A percentile compares a stretch with the other conserved stretches of the same genome.
These are phyloP conservation scores for Spinellus fusiger DNA, from an alignment of 192 early-diverging fungal genomes.

Conservation along the genomic window DNA sequence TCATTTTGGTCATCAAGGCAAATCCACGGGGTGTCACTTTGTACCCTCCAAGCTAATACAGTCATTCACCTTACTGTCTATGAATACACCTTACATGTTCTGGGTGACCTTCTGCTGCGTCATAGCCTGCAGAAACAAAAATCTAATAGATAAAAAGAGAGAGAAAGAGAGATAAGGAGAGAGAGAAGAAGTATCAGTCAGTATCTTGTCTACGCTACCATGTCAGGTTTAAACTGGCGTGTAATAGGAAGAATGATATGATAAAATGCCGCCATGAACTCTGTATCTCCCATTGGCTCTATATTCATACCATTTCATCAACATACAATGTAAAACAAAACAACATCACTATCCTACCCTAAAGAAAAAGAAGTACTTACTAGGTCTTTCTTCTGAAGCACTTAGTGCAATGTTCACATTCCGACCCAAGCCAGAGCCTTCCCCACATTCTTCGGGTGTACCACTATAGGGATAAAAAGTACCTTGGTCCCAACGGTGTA, in stretches of 20 bases:
- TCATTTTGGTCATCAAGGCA: slow-evolving; percentile 59
- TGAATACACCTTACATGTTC: slow-evolving; percentile 35
- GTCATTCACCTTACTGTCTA: neutral
- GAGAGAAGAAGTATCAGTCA: neutral
- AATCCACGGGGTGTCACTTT: slow-evolving; percentile 60
- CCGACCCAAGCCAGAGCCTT: slow-evolving; percentile 42
- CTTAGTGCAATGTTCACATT: slow-evolving; percentile 49
- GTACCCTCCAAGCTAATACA: slow-evolving; percentile 55
- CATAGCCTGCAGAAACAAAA: slow-evolving; percentile 72
- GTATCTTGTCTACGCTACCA: slow-evolving; percentile 38
- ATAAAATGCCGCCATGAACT: slow-evolving; percentile 67
- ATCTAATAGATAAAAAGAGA: slow-evolving; percentile 10
- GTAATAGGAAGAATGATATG: slow-evolving; percentile 64
- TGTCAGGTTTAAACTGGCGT: slow-evolving; percentile 64
- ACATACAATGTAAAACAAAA: neutral
- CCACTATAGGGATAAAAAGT: slow-evolving; percentile 65
- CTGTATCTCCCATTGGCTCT: slow-evolving; percentile 62
- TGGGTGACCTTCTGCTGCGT: slow-evolving; percentile 64
- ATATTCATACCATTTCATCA: neutral
- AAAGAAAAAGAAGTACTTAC: slow-evolving; percentile 25
- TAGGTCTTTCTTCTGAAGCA: slow-evolving; percentile 30
- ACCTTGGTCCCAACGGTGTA: slow-evolving; percentile 70
- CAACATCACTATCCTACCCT: neutral
- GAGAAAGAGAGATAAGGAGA: neutral
- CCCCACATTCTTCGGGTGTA: slow-evolving; percentile 50